Base-by-base conservation (phyloP, 371 early-diverging fungal genomes). In the Mortierella sp. region DNA sequence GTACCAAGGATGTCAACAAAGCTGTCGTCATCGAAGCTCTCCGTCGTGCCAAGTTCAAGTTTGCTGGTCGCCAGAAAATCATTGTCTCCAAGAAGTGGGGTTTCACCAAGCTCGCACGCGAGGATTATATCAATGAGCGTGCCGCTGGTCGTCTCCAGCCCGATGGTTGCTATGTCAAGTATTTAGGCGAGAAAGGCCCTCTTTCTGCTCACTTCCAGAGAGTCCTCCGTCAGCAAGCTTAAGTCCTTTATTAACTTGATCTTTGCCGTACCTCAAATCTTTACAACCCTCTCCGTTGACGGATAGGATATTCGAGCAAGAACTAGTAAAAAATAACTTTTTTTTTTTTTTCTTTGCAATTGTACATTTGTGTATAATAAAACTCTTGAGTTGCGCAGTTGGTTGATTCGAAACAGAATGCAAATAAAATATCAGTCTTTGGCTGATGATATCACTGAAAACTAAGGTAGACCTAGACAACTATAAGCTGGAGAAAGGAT, bases 71-170 rank as follows among this genome's bases (percentile, higher is more conserved):
- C 83, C 99, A 99, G 86, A 96, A 96, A 93, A 97, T 99, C 84
- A 92, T 98, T 76, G 89, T 99, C 83, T 98, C 98, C 88, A 96
- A 98, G 91, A 99, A 98, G 91, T 98, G 98, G 98, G 99, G 99
- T 81, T 99, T 99, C 94, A 99, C 99, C 90, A 96, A 96, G 87
- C 89, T 99, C 66, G 85, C 92, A 45, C 96, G 97, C 75, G 98
- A 95, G 80, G 98, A 99, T 76, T 95, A 96, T 84, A 88, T 95
- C 68, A 93, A 86, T 61, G 91, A 89, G 59, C 93, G 97, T 72
- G 87, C 89, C 74, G 91, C 89, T 49, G 96, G 96, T 68, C 86
- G 83, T 78, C 89, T 98, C 73, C 92, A 93, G 86, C 96, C 95
- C 66, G 98, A 98, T 88, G 98, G 99, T 74, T 94, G 94, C 88